Evolutionary conservation across 192 early-diverging fungal species (phyloP).

Genomic region (Backusella liffmaniae): DNA sequence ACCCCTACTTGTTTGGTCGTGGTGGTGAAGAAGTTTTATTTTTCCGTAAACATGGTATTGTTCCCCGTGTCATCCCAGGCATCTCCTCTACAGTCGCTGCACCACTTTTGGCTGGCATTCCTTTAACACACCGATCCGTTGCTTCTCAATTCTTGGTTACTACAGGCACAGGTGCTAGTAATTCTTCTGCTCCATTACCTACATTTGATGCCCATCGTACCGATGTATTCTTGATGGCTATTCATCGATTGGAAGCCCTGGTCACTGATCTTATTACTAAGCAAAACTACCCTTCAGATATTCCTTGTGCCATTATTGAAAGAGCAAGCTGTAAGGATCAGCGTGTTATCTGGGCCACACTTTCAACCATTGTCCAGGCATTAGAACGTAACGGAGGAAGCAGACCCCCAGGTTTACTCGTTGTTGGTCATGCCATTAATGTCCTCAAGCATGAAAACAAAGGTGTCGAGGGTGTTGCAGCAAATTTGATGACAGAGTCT

Average conservation of each 20-base stretch:
- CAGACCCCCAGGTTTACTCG: slow-evolving; percentile 72
- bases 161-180: slow-evolving; percentile 66
- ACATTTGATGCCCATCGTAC: slow-evolving; percentile 58
- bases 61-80: slow-evolving; percentile 62
- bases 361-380: slow-evolving; percentile 62
- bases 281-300: slow-evolving; percentile 60
- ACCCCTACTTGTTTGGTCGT: slow-evolving; percentile 92
- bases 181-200: slow-evolving; percentile 65
- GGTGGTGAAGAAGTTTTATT: slow-evolving; percentile 89
- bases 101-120: slow-evolving; percentile 64
- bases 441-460: slow-evolving; percentile 27
- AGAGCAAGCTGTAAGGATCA: slow-evolving; percentile 74
- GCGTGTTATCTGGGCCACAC: slow-evolving; percentile 65
- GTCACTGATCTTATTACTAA: slow-evolving; percentile 52
- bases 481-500: background rate
- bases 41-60: slow-evolving; percentile 66
- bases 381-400: slow-evolving; percentile 65
- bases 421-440: slow-evolving; percentile 62
- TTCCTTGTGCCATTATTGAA: slow-evolving; percentile 86
- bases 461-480: slow-evolving; percentile 19
- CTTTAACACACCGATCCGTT: slow-evolving; percentile 76
- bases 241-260: slow-evolving; percentile 66
- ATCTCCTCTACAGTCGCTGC: slow-evolving; percentile 68
- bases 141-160: slow-evolving; percentile 75
- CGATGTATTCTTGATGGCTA: slow-evolving; percentile 74